Evolutionary conservation across 345 rosid species (phyloP), one percentile per base, ranked within the genome.

Genomic region (Cochlearia excelsa): DNA sequence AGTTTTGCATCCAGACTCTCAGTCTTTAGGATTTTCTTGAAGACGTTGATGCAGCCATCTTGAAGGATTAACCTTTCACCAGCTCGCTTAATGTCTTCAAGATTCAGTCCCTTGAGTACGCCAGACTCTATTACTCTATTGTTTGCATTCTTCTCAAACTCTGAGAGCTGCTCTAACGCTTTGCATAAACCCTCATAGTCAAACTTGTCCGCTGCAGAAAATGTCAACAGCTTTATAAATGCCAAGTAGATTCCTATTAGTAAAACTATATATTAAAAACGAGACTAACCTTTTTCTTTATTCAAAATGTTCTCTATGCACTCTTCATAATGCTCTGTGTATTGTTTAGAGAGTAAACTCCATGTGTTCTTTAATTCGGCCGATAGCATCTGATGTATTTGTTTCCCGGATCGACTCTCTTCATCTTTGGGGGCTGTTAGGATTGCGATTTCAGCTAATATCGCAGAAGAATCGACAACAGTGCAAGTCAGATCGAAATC

Each of bases 401-500:
- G 80, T 72, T 66, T 69, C 57, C 80, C 90, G 37, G 80, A 54
- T 68, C 65, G 82, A 74, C 55, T 69, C 67, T 70, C 82, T 57
- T 90, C 95, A 69, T 79, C 78, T 69, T 78, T 93, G 46, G 97
- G 93, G 35, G 95, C 97, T 37, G 88, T 90, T 45, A 84, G 70
- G 40, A 94, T 87, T 67, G 99, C 95, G 49, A 94, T 87, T 80
- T 94, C 95, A 1, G 97, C 97, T 79, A 90, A 76, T 67, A 90
- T 85, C 69, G 97, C 97, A 63, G 96, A 85, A 30, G 99, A 94
- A 83, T 94, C 99, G 74, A 90, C 83, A 69, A 84, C 82, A 0
- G 96, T 71, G 80, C 99, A 90, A 23, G 97, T 87, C 76, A 94
- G 80, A 79, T 94, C 99, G 79, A 94, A 94, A 77, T 94, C 99